Base-by-base conservation (phyloP, 345 rosid genomes). In the Lagerstroemia speciosa region DNA sequence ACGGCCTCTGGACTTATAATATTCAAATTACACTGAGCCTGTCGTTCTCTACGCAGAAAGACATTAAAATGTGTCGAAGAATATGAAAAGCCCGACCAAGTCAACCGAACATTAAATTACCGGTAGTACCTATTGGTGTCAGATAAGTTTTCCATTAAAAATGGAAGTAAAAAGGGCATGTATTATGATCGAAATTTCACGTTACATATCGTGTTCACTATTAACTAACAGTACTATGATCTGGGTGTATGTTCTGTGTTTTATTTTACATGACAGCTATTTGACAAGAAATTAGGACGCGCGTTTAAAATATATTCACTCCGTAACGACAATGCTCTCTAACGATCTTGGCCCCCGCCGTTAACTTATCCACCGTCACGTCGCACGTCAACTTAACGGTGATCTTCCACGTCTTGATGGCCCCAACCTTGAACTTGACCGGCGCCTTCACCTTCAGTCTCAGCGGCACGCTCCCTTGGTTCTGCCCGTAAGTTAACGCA, bases 341-440 rank as follows among this genome's bases (percentile, higher is more conserved):
- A 45, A 87, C 66, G 24, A 91, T 75, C 64, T 76, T 82, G 12
- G 93, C 83, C 46, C 71, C 69, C 37, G 83, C 75, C 76, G 93
- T 86, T 65, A 94, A 70, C 52, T 83, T 78, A 67, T 91, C 88
- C 76, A 91, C 93, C 80, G 88, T 85, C 70, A 94, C 65, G 50
- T 85, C 85, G 55, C 99, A 94, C 72, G 75, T 66, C 67, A 91
- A 71, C 10, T 89, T 89, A 31, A 84, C 87, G 61, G 83, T 79
- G 6, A 91, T 73, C 69, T 73, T 79, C 97, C 97, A 94, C 27
- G 95, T 85, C 84, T 79, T 89, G 4, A 89, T 82, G 17, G 89
- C 79, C 20, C 96, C 99, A 14, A 88, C 67, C 72, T 84, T 84
- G 10, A 94, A 69, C 73, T 75, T 89, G 3, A 88, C 90, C 14